Conservation (phyloP, 225 moss, liverwort and hornwort genomes). For the Straminergon stramineum region DNA sequence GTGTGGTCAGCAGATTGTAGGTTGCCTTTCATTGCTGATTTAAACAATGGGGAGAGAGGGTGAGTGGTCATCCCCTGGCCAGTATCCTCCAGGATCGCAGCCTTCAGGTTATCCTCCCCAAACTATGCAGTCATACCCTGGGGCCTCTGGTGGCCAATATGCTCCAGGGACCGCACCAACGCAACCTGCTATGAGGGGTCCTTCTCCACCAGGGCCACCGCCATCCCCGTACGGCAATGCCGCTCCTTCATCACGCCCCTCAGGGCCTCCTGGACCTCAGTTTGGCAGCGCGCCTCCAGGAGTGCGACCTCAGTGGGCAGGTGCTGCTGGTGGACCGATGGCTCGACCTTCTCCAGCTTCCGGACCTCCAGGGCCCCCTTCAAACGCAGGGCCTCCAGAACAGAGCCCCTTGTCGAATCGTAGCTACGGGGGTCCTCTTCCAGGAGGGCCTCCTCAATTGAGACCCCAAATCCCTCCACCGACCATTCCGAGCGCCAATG, state of each 20-base stretch:
- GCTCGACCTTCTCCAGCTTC: conserved; percentile 19
- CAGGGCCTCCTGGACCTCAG: conserved; percentile 23
- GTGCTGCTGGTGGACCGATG: conserved; percentile 10
- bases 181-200: conserved; percentile 33
- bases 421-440: conserved; percentile 28
- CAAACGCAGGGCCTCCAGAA: conserved; percentile 25
- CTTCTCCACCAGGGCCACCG: conserved; percentile 27
- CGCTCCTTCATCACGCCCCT: conserved; percentile 13
- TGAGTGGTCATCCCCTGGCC: conserved; percentile 40
- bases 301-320: conserved; percentile 26
- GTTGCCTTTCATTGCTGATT: conserved; percentile 5
- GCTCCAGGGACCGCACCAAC: conserved; percentile 12
- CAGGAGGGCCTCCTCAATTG: conserved; percentile 30
- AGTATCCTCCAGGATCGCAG: conserved; percentile 27
- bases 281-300: conserved; percentile 14
- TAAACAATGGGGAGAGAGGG: conserved; percentile 54
- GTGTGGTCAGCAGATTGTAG: conserved; percentile 13
- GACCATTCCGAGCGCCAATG: conserved; percentile 1
- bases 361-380: conserved; percentile 27
- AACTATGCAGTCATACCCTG: conserved; percentile 10
- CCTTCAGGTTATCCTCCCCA: conserved; percentile 28
- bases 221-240: conserved; percentile 14
- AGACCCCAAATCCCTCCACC: conserved; percentile 31
- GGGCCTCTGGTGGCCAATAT: conserved; percentile 10
- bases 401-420: conserved; percentile 18